Evolutionary conservation across 2,329 filamentous ascomycete species (phyloP).

Genomic region (Clarireedia monteithiana): DNA sequence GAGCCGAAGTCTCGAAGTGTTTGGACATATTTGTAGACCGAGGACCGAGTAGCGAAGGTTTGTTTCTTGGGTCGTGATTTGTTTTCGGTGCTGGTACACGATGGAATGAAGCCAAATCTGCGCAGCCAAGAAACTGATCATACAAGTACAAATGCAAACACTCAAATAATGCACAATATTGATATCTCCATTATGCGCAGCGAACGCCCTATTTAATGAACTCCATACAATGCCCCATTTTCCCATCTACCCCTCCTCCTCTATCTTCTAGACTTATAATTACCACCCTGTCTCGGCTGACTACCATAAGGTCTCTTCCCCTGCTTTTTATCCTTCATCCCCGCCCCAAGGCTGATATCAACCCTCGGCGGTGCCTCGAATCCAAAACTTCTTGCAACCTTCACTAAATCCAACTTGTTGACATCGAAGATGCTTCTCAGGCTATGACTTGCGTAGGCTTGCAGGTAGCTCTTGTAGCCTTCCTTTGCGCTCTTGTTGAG

Average conservation of each 20-base stretch:
- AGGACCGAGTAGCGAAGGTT: too few species aligned
- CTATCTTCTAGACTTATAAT: slow-evolving; percentile 27
- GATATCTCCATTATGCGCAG: too few species aligned
- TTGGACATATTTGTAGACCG: too few species aligned
- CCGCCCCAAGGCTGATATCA: slow-evolving; percentile 69
- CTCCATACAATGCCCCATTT: too few species aligned
- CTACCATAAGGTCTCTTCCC: slow-evolving; percentile 68
- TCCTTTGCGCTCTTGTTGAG: slow-evolving; percentile 79
- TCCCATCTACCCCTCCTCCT: not conserved
- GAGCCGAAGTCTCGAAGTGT: too few species aligned
- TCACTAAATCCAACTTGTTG: slow-evolving; percentile 71
- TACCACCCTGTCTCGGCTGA: slow-evolving; percentile 56
- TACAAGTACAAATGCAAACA: too few species aligned
- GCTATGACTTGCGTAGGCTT: slow-evolving; percentile 86
- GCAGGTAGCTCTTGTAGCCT: slow-evolving; percentile 82
- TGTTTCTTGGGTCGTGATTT: too few species aligned
- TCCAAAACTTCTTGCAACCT: slow-evolving; percentile 78
- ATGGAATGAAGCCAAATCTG: too few species aligned
- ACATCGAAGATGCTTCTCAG: slow-evolving; percentile 80
- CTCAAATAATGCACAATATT: too few species aligned
- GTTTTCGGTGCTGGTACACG: too few species aligned
- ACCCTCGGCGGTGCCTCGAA: slow-evolving; percentile 71
- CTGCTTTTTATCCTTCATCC: slow-evolving; percentile 67
- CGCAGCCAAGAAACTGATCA: too few species aligned
- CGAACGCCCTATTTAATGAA: too few species aligned